Evolutionary conservation across 306 rosid genomes (phyloP).

Genomic region (Spatholobus suberectus): DNA sequence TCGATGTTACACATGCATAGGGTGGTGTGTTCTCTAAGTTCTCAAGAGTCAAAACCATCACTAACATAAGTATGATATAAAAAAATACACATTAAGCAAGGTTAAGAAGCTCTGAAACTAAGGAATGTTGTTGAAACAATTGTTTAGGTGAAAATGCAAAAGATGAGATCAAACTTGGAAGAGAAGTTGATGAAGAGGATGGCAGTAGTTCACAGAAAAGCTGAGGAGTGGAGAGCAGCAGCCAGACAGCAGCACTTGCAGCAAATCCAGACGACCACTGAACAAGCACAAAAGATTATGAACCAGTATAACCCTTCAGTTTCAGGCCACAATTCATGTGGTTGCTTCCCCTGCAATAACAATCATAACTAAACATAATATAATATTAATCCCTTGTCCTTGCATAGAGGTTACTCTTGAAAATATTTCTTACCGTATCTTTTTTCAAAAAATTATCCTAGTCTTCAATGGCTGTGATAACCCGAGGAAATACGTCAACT

Average conservation of each 20-base stretch:
- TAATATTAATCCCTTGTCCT: background rate
- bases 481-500: background rate
- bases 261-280: conserved; percentile 64
- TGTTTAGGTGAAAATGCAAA: conserved; percentile 81
- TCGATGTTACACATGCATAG: background rate
- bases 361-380: conserved; percentile 34
- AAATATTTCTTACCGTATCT: background rate
- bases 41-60: conserved; percentile 1
- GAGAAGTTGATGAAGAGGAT: conserved; percentile 92
- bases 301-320: conserved; percentile 47
- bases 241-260: conserved; percentile 77
- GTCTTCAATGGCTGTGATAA: background rate
- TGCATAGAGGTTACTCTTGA: background rate
- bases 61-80: conserved; percentile 17
- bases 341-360: conserved; percentile 80
- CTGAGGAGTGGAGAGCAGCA: conserved; percentile 78
- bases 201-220: conserved; percentile 81
- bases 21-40: conserved; percentile 2
- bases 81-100: conserved; percentile 15
- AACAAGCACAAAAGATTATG: conserved; percentile 63
- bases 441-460: background rate
- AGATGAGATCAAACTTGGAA: conserved; percentile 88
- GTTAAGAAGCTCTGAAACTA: conserved; percentile 8
- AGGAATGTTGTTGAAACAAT: background rate
- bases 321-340: conserved; percentile 65